These are phyloP conservation scores for Plasmodium yoelii DNA, from an alignment of 169 alveolate genomes.

Conservation along the genomic window DNA sequence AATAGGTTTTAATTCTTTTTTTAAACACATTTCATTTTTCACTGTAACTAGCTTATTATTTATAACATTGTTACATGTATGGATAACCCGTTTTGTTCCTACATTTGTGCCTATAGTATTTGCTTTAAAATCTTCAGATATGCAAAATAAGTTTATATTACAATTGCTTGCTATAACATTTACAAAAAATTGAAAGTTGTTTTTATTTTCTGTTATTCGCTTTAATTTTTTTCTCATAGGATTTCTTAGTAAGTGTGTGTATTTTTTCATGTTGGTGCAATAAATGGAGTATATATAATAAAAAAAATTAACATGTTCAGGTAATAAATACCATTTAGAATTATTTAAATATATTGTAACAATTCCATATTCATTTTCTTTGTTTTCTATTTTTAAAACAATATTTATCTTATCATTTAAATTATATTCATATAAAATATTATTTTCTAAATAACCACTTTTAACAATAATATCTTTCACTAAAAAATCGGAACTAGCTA, in stretches of 20 bases:
- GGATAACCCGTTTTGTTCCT: neutral
- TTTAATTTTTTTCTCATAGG: slow-evolving; percentile 8
- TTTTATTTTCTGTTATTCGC: neutral
- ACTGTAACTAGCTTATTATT: no score
- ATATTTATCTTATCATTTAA: slow-evolving; percentile 32
- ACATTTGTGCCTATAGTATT: no score
- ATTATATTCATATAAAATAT: slow-evolving; percentile 19
- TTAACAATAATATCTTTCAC: slow-evolving; percentile 11
- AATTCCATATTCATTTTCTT: neutral
- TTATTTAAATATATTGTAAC: neutral
- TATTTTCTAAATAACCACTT: slow-evolving; percentile 22
- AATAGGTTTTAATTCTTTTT: slow-evolving; percentile 1
- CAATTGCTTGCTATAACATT: neutral
- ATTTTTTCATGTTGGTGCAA: neutral
- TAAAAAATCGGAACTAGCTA: neutral
- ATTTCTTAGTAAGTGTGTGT: neutral
- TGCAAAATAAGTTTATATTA: slow-evolving; percentile 7
- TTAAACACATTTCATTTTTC: neutral
- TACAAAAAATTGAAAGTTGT: neutral
- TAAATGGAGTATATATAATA: slow-evolving; percentile 17
- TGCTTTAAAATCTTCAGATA: slow-evolving; percentile 2
- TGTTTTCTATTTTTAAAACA: neutral
- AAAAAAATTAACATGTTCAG: slow-evolving; percentile 21
- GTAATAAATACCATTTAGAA: slow-evolving; percentile 14
- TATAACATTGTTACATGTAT: neutral